Conservation (phyloP, 2,329 filamentous ascomycete species). For the Aureobasidium namibiae region DNA sequence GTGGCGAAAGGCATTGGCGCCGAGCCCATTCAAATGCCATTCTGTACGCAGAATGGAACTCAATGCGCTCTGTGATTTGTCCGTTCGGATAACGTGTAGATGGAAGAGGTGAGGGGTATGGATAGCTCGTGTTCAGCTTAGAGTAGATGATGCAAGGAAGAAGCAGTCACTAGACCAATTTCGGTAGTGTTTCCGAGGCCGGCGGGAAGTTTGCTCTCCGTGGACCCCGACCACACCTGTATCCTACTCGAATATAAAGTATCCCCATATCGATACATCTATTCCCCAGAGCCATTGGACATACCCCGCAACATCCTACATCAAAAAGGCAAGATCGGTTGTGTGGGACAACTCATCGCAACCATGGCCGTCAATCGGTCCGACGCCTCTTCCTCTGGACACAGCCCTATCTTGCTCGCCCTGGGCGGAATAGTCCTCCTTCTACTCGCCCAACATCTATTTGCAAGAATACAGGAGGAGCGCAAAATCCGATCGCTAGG, state of each 20-base stretch:
- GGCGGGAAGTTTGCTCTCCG: background rate
- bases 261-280: background rate
- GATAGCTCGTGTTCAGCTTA: background rate
- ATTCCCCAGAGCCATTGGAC: background rate
- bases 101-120: background rate
- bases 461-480: constrained; percentile 24
- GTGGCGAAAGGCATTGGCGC: constrained; percentile 58
- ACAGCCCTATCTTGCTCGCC: background rate
- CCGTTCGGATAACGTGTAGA: background rate
- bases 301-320: background rate
- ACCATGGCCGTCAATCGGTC: background rate
- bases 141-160: background rate
- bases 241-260: background rate
- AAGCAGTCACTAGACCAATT: background rate
- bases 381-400: background rate
- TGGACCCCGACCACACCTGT: background rate
- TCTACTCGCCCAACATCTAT: constrained; percentile 13
- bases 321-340: background rate
- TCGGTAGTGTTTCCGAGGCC: background rate
- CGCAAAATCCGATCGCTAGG: constrained; percentile 34
- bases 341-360: background rate
- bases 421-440: background rate
- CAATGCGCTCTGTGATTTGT: constrained; percentile 31
- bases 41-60: constrained; percentile 56
- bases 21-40: constrained; percentile 62